These are phyloP conservation scores for Tetracentron sinense DNA, from an alignment of 164 flowering plant genomes.

Conservation along the genomic window DNA sequence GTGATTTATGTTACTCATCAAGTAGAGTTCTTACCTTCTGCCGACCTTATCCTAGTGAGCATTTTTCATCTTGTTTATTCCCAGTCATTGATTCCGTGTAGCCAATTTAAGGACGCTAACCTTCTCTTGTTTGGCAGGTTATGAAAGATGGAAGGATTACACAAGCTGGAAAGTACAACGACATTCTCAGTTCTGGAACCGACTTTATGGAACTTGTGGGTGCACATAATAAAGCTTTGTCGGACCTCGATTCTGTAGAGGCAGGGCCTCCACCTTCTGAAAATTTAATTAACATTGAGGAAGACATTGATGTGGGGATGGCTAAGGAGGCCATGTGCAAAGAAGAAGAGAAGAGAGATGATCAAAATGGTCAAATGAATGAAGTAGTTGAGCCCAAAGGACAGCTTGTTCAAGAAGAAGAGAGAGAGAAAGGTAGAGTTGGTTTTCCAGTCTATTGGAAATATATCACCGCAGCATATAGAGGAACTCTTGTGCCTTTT, in stretches of 20 bases:
- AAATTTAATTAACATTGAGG: conserved; percentile 8
- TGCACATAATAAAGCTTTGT: conserved; percentile 73
- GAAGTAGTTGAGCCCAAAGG: conserved; percentile 38
- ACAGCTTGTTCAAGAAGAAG: conserved; percentile 92
- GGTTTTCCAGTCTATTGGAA: conserved; percentile 78
- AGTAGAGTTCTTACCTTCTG: conserved; percentile 70
- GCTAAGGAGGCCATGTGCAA: conserved; percentile 8
- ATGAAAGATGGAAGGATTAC: conserved; percentile 78
- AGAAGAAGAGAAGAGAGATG: conserved; percentile 23
- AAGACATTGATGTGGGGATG: conserved; percentile 7
- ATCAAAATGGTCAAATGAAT: conserved; percentile 29
- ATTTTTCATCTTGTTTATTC: conserved; percentile 1
- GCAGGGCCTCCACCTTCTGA: conserved; percentile 12
- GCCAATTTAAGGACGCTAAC: neutral
- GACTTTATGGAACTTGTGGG: conserved; percentile 91
- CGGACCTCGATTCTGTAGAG: conserved; percentile 42
- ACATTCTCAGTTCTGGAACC: conserved; percentile 62
- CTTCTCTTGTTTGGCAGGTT: conserved; percentile 34
- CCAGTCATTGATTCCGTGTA: neutral
- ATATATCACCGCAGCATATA: conserved; percentile 61
- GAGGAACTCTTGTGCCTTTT: conserved; percentile 75
- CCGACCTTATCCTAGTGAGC: conserved; percentile 61
- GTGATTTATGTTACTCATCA: conserved; percentile 75
- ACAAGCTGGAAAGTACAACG: conserved; percentile 79
- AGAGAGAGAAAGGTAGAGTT: conserved; percentile 86